Conservation (phyloP, 352 stramenopile genomes). For the Bremia lactucae region DNA sequence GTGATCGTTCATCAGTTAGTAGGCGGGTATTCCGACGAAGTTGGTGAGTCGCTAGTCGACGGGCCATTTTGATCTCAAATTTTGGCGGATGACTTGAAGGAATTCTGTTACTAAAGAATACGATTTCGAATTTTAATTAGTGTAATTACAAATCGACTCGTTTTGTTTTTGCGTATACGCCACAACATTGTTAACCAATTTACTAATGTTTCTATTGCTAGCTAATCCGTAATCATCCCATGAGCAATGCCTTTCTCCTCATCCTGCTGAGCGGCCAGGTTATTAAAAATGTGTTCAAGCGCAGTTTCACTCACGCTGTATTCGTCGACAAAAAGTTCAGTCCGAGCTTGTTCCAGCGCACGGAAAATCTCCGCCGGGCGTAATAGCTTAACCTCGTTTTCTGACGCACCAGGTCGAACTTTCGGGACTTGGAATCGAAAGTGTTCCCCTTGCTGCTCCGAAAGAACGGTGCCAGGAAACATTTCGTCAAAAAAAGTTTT, state of each 20-base stretch:
- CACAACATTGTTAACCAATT: no score
- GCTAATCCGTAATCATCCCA: conserved; percentile 13
- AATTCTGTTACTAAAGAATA: no score
- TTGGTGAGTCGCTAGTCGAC: no score
- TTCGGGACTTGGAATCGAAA: conserved; percentile 70
- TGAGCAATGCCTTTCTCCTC: conserved; percentile 26
- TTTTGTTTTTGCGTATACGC: no score
- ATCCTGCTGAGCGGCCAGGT: conserved; percentile 75
- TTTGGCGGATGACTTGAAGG: no score
- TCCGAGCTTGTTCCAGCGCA: conserved; percentile 57
- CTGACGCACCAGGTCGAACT: conserved; percentile 5
- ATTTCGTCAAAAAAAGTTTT: conserved; percentile 27
- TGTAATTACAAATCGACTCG: no score
- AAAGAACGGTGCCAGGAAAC: conserved; percentile 30
- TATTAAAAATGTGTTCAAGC: conserved; percentile 88
- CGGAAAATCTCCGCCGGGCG: conserved; percentile 51
- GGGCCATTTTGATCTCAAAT: no score
- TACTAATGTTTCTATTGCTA: no score
- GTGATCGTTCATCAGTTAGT: no score
- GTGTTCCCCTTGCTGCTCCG: conserved; percentile 58
- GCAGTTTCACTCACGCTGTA: conserved; percentile 86
- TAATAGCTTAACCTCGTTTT: conserved; percentile 12
- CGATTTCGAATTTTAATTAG: no score
- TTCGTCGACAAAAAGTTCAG: conserved; percentile 47
- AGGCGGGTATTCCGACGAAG: no score